These are phyloP conservation scores for Pterulicium gracile DNA, from an alignment of 1,284 basidiomycete genomes.

Conservation along the genomic window DNA sequence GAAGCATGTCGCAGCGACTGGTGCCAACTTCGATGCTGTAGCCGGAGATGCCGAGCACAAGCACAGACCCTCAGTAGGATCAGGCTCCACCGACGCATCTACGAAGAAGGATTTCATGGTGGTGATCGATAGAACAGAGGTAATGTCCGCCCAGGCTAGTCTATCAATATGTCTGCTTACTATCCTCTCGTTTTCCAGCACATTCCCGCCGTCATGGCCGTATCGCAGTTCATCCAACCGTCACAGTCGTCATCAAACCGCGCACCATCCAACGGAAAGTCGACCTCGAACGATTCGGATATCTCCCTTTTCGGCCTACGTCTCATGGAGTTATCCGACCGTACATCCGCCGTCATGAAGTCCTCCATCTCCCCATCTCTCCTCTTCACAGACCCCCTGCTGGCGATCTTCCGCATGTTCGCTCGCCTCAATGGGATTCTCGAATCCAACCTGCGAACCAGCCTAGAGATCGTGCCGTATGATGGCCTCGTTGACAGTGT, in stretches of 20 bases:
- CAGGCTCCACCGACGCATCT: conserved; percentile 2
- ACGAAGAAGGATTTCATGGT: background rate
- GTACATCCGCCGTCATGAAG: conserved; percentile 84
- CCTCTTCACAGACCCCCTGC: conserved; percentile 67
- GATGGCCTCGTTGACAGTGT: conserved; percentile 67
- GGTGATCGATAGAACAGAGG: background rate
- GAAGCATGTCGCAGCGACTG: conserved; percentile 32
- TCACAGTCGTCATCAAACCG: conserved; percentile 12
- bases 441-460: conserved; percentile 39
- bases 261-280: conserved; percentile 8
- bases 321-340: conserved; percentile 84
- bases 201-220: conserved; percentile 63
- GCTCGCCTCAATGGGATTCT: conserved; percentile 62
- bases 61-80: background rate
- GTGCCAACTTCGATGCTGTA: conserved; percentile 34
- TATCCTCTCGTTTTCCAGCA: conserved; percentile 57
- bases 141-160: too few species aligned
- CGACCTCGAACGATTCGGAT: conserved; percentile 11
- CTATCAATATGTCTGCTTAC: background rate
- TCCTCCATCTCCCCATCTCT: conserved; percentile 68
- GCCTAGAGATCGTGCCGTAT: conserved; percentile 54
- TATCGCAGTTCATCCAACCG: conserved; percentile 54
- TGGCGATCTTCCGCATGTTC: conserved; percentile 81
- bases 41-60: conserved; percentile 21
- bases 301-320: conserved; percentile 61